Base-by-base conservation (phyloP, 176 grass and related monocot genomes). In the Alopecurus myosuroides region DNA sequence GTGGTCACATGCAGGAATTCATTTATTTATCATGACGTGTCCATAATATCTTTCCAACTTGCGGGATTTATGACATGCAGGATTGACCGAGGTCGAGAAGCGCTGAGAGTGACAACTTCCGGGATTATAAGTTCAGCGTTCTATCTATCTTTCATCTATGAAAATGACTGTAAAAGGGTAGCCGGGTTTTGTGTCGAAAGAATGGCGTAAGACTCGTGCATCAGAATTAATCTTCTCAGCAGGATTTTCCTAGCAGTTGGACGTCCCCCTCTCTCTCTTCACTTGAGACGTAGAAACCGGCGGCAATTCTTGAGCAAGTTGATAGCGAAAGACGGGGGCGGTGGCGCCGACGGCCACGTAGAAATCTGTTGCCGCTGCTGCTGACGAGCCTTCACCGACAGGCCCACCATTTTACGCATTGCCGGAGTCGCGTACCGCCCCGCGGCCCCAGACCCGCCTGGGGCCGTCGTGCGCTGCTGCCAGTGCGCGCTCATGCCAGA, bases 11-110 rank as follows among this genome's bases (percentile, higher is more conserved):
- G 95, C 93, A 65, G 87, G 80, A 76, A 93, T 88, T 89, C 93
- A 98, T 88, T 93, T 98, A 65, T 88, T 90, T 89, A 92, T 95
- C 62, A 87, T n/a, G n/a, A n/a, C n/a, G n/a, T 89, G 68, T 98
- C 93, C 85, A 92, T 95, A 74, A 95, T 95, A 56, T 98, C 95
- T 92, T 93, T 93, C 75, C 91, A 83, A 67, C 91, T 95, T 74
- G n/a, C n/a, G n/a, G n/a, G n/a, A n/a, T n/a, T n/a, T n/a, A n/a
- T n/a, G n/a, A n/a, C n/a, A n/a, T n/a, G n/a, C n/a, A n/a, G n/a
- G n/a, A n/a, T n/a, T n/a, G n/a, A n/a, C n/a, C n/a, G n/a, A n/a
- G n/a, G n/a, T n/a, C n/a, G n/a, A n/a, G n/a, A n/a, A n/a, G n/a
- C n/a, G n/a, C n/a, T n/a, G n/a, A n/a, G n/a, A n/a, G n/a, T n/a